These are phyloP conservation scores for Jatropha multifida DNA, from an alignment of 441 rosid species.

Conservation along the genomic window DNA sequence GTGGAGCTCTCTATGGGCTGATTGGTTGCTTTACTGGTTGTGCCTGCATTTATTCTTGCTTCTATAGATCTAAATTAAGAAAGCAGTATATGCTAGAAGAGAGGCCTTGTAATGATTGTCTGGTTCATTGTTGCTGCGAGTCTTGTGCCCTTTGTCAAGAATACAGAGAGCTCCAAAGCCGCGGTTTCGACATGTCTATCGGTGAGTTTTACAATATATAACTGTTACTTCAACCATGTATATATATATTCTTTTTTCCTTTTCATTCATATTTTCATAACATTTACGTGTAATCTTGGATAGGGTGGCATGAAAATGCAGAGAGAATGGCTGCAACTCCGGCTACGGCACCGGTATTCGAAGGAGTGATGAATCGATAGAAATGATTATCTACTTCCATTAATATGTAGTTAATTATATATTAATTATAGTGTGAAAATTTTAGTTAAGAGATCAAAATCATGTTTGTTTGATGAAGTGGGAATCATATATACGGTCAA, in stretches of 20 bases:
- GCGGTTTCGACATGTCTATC: conserved; percentile 33
- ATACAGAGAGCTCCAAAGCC: conserved; percentile 32
- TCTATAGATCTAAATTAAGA: conserved; percentile 31
- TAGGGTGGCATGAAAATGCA: conserved; percentile 27
- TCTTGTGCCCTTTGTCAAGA: conserved; percentile 38
- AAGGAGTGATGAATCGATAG: conserved; percentile 24
- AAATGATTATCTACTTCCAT: no score
- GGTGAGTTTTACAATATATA: conserved; percentile 29
- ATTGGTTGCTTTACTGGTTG: conserved; percentile 5
- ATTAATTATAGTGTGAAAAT: no score
- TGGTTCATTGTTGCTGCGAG: conserved; percentile 30
- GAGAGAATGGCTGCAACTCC: conserved; percentile 12
- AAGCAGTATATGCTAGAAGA: conserved; percentile 20
- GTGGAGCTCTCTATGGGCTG: conserved; percentile 24
- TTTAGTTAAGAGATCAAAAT: no score
- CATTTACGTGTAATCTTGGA: not conserved
- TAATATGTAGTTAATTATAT: no score
- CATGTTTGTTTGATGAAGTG: no score
- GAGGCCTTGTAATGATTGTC: conserved; percentile 32
- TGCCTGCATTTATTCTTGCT: conserved; percentile 26
- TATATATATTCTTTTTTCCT: no score
- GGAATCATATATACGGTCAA: no score
- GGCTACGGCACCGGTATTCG: conserved; percentile 13
- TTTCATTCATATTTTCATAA: no score
- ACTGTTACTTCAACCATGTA: no score